Evolutionary conservation across 257 asterid species (phyloP).

Genomic region (Gynochthodes officinalis): DNA sequence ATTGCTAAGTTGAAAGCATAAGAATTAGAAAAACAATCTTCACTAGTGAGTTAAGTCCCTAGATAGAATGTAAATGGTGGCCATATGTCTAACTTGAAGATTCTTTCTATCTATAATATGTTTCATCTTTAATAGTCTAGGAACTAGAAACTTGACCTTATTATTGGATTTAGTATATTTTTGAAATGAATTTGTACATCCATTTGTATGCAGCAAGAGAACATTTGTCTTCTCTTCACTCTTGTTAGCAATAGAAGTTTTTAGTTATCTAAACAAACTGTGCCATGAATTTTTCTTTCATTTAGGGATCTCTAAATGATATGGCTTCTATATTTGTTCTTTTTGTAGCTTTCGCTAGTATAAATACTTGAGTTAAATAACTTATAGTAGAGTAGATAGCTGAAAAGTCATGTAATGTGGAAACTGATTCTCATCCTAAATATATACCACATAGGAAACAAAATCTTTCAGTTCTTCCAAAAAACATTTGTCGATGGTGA

Average conservation of each 20-base stretch:
- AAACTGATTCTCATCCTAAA: constrained; percentile 40
- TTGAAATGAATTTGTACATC: not conserved
- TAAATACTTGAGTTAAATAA: not conserved
- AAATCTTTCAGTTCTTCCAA: constrained; percentile 42
- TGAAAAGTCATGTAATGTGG: constrained; percentile 41
- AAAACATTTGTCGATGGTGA: constrained; percentile 64
- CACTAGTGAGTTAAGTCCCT: constrained; percentile 29
- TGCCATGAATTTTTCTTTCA: not conserved
- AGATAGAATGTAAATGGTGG: constrained; percentile 29
- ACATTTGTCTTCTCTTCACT: too few species aligned
- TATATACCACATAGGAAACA: constrained; percentile 34
- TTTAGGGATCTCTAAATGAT: not conserved
- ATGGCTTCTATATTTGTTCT: not conserved
- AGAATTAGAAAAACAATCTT: constrained; percentile 36
- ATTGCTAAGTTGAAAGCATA: constrained; percentile 30
- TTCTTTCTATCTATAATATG: constrained; percentile 3
- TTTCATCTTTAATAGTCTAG: not conserved
- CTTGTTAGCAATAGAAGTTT: not conserved
- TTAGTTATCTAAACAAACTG: too few species aligned
- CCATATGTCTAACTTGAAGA: constrained; percentile 22
- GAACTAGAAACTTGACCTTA: not conserved
- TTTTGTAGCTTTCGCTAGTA: not conserved
- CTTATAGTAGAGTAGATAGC: constrained; percentile 21
- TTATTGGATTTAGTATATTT: not conserved
- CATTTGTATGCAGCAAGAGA: too few species aligned